These are phyloP conservation scores for Colletotrichum tropicale DNA, from an alignment of 2,329 filamentous ascomycete genomes.

Conservation along the genomic window DNA sequence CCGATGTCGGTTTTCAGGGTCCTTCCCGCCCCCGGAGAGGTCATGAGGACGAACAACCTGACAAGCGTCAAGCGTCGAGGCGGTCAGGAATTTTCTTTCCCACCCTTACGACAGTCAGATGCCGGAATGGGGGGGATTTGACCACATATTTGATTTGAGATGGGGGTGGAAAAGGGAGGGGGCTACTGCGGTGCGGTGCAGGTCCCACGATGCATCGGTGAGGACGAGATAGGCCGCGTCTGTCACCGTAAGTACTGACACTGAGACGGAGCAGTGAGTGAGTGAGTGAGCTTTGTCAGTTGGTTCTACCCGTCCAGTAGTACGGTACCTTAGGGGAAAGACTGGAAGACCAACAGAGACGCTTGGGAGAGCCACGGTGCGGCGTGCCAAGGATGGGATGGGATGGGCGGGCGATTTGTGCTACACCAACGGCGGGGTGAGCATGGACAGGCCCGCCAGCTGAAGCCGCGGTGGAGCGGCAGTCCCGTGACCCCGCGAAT, in stretches of 20 bases:
- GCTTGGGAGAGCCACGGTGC: neutral
- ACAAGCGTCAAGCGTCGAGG: constrained; percentile 10
- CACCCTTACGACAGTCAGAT: constrained; percentile 6
- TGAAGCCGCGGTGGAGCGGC: neutral
- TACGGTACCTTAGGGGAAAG: neutral
- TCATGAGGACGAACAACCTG: constrained; percentile 14
- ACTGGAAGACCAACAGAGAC: neutral
- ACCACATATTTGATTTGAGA: neutral
- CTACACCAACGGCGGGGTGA: constrained; percentile 20
- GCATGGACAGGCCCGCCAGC: constrained; percentile 6
- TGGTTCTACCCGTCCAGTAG: neutral
- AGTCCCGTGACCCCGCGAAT: neutral
- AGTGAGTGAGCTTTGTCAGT: neutral
- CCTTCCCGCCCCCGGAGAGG: constrained; percentile 4
- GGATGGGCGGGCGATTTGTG: constrained; percentile 3
- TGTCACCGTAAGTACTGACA: neutral
- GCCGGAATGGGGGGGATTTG: neutral
- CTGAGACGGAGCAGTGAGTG: neutral
- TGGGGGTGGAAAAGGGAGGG: neutral
- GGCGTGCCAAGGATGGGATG: neutral
- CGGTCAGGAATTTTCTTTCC: constrained; percentile 10
- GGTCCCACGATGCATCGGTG: neutral
- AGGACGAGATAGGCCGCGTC: neutral
- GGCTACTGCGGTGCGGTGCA: neutral
- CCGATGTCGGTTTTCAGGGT: constrained; percentile 19